Conservation (phyloP, 495 filamentous ascomycete genomes). For the Penicillium subrubescens region DNA sequence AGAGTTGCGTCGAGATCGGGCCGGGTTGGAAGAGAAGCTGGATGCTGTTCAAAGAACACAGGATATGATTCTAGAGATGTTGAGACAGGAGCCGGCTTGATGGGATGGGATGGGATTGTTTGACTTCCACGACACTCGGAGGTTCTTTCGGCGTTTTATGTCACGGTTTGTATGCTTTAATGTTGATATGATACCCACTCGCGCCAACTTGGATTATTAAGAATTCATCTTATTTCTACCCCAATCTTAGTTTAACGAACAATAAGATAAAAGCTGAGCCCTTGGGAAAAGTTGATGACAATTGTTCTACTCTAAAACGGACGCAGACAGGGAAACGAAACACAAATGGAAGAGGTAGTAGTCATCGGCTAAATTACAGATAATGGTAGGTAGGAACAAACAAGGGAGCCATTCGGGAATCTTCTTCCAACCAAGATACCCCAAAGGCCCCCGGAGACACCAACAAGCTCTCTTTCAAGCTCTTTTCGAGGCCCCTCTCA, state of each 20-base stretch:
- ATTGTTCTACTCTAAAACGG: conserved; percentile 34
- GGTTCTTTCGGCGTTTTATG: neutral
- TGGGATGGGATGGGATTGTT: neutral
- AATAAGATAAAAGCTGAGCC: neutral
- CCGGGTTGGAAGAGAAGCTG: conserved; percentile 38
- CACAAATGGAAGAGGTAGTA: conserved; percentile 22
- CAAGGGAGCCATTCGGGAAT: conserved; percentile 14
- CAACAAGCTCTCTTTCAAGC: conserved; percentile 10
- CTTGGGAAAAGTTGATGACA: conserved; percentile 15
- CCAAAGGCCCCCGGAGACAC: conserved; percentile 12
- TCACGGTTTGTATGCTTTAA: neutral
- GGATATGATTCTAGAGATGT: conserved; percentile 50
- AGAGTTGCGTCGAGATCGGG: conserved; percentile 36
- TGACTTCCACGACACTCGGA: neutral
- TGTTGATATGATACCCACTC: conserved; percentile 3
- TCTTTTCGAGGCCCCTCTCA: conserved; percentile 14
- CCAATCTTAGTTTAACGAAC: neutral
- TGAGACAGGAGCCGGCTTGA: conserved; percentile 43
- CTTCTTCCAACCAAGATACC: conserved; percentile 3
- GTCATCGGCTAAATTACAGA: conserved; percentile 43
- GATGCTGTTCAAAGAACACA: conserved; percentile 47
- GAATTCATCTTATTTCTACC: neutral
- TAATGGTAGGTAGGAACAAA: conserved; percentile 33
- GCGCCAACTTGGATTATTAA: neutral
- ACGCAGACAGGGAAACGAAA: conserved; percentile 21